Conservation (phyloP, 805 yeast species). For the Metschnikowia drakensbergensis region DNA sequence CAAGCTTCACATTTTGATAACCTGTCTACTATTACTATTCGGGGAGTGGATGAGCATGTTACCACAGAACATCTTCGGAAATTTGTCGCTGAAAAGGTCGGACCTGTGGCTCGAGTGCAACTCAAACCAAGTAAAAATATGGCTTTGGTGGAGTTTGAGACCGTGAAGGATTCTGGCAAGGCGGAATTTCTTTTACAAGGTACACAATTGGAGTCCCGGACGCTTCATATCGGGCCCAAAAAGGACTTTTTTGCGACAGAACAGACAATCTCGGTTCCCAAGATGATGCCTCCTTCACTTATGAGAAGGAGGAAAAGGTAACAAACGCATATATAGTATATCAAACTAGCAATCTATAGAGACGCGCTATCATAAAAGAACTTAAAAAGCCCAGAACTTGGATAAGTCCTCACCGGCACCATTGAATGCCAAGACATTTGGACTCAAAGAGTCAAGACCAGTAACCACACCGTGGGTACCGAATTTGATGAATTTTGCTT, state of each 20-base stretch:
- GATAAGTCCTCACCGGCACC: slow-evolving; percentile 21
- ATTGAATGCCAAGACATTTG: slow-evolving; percentile 51
- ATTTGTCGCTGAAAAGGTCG: slow-evolving; percentile 25
- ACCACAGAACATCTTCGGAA: slow-evolving; percentile 31
- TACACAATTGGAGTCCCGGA: slow-evolving; percentile 30
- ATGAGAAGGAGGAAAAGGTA: slow-evolving; percentile 12
- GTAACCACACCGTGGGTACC: slow-evolving; percentile 49
- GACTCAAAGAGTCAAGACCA: slow-evolving; percentile 49
- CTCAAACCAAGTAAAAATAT: slow-evolving; percentile 44
- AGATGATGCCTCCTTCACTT: slow-evolving; percentile 17
- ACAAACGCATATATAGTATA: background rate
- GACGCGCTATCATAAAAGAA: background rate
- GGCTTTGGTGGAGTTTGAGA: slow-evolving; percentile 48
- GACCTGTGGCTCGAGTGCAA: slow-evolving; percentile 39
- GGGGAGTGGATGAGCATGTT: slow-evolving; percentile 32
- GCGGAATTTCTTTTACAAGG: slow-evolving; percentile 45
- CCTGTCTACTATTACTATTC: slow-evolving; percentile 19
- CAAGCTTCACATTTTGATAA: slow-evolving; percentile 19
- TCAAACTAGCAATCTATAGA: background rate
- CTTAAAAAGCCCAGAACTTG: slow-evolving; percentile 15
- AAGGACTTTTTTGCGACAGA: slow-evolving; percentile 10
- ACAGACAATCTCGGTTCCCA: slow-evolving; percentile 8
- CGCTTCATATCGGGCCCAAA: slow-evolving; percentile 12
- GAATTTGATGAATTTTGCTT: slow-evolving; percentile 38
- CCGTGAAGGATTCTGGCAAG: slow-evolving; percentile 46